These are phyloP conservation scores for Heterobasidion annosum DNA, from an alignment of 1,284 basidiomycete genomes.

Conservation along the genomic window DNA sequence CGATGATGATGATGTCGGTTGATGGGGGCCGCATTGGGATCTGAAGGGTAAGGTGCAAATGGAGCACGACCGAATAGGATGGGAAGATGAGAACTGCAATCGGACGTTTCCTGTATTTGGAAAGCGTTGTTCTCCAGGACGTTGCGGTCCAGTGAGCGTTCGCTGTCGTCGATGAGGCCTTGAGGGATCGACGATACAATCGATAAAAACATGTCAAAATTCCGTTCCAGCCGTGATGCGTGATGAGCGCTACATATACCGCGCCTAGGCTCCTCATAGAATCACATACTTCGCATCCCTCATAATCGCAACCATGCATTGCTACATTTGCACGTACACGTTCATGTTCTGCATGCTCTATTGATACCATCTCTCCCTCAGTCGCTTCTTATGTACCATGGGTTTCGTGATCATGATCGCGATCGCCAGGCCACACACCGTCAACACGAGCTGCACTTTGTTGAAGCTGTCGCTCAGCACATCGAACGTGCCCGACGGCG, in stretches of 20 bases:
- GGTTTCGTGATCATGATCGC: constrained; percentile 75
- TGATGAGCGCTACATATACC: no score
- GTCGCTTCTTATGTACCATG: constrained; percentile 56
- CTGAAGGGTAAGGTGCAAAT: background rate
- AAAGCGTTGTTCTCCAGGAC: no score
- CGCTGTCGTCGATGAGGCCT: no score
- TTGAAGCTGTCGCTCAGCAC: constrained; percentile 90
- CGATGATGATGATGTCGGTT: constrained; percentile 6
- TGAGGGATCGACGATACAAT: no score
- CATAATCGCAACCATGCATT: no score
- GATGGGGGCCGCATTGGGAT: constrained; percentile 2
- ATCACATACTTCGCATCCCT: no score
- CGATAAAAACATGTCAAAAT: no score
- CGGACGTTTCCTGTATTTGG: no score
- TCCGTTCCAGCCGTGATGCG: no score
- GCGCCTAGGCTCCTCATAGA: no score
- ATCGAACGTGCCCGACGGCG: constrained; percentile 90
- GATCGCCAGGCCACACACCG: constrained; percentile 60
- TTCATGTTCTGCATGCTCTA: background rate
- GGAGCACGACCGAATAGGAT: background rate
- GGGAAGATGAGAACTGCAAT: no score
- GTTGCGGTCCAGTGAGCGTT: no score
- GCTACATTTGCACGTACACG: background rate
- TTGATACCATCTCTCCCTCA: constrained; percentile 64
- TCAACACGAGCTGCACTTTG: constrained; percentile 85